Evolutionary conservation across 495 filamentous ascomycete species (phyloP).

Genomic region (Penicillium roqueforti): DNA sequence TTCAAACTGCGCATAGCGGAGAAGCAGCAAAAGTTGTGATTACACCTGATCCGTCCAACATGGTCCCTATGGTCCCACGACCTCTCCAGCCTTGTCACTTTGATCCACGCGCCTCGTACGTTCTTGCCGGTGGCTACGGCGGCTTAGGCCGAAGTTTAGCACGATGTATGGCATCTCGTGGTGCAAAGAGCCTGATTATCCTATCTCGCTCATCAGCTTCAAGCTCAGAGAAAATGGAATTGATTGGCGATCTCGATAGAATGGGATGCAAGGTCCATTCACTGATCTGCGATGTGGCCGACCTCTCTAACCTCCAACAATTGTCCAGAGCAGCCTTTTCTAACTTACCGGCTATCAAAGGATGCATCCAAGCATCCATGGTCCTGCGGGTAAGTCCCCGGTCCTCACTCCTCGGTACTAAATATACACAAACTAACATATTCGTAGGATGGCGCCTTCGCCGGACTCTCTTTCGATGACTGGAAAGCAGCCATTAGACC

Average conservation of each 20-base stretch:
- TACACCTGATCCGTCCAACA: slow-evolving; percentile 5
- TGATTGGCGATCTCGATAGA: slow-evolving; percentile 12
- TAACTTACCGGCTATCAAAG: slow-evolving; percentile 31
- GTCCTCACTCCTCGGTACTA: background rate
- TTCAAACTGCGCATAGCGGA: background rate
- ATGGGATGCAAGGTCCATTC: slow-evolving; percentile 19
- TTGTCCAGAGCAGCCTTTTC: slow-evolving; percentile 8
- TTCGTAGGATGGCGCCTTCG: slow-evolving; percentile 31
- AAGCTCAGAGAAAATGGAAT: slow-evolving; percentile 8
- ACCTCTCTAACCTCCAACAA: slow-evolving; percentile 13
- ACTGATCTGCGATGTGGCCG: slow-evolving; percentile 20
- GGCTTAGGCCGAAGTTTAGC: slow-evolving; percentile 37
- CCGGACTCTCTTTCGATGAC: slow-evolving; percentile 35
- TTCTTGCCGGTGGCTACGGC: slow-evolving; percentile 40
- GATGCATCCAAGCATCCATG: slow-evolving; percentile 42
- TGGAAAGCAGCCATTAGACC: slow-evolving; percentile 24
- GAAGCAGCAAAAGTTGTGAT: slow-evolving; percentile 12
- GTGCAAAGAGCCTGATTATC: slow-evolving; percentile 30
- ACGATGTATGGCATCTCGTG: slow-evolving; percentile 35
- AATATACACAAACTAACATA: slow-evolving; percentile 3
- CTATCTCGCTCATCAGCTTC: slow-evolving; percentile 15
- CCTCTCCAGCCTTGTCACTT: slow-evolving; percentile 17
- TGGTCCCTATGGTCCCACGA: slow-evolving; percentile 16
- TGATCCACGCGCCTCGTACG: slow-evolving; percentile 15
- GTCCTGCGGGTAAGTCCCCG: slow-evolving; percentile 25